Percentiles rank a stretch among this genome's conserved stretches.
These are phyloP conservation scores for Yarrowia galli DNA, from an alignment of 1,139 yeast genomes.

Conservation along the genomic window DNA sequence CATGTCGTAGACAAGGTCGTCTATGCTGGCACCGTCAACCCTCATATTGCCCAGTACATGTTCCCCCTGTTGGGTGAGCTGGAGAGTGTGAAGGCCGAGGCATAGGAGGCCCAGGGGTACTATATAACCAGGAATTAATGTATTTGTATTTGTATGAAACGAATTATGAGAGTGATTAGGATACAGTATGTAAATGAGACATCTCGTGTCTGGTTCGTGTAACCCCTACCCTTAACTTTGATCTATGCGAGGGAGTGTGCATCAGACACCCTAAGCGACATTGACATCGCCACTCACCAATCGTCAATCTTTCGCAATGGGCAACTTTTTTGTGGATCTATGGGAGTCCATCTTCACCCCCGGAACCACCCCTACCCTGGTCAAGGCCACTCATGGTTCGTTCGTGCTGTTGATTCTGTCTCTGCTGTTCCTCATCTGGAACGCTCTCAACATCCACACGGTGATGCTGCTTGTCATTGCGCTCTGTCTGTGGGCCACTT, in stretches of 20 bases:
- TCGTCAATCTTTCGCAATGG: conserved; percentile 9
- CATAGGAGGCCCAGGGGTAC: conserved; percentile 4
- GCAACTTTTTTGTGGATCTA: conserved; percentile 60
- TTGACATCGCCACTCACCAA: background rate
- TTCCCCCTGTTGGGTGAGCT: conserved; percentile 35
- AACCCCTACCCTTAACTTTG: conserved; percentile 26
- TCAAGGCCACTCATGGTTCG: conserved; percentile 78
- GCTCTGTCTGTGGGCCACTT: conserved; percentile 72
- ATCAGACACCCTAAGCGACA: background rate
- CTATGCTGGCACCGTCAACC: conserved; percentile 36
- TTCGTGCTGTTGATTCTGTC: conserved; percentile 63
- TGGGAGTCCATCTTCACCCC: conserved; percentile 96
- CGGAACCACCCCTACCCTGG: conserved; percentile 87
- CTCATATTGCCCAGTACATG: conserved; percentile 36
- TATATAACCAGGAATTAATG: conserved; percentile 21
- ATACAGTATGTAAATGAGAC: background rate
- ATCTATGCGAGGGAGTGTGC: conserved; percentile 12
- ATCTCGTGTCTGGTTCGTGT: background rate
- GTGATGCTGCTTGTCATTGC: conserved; percentile 76
- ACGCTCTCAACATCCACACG: conserved; percentile 79
- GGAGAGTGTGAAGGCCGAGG: conserved; percentile 22
- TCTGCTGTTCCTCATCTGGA: conserved; percentile 63
- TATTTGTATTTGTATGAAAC: conserved; percentile 30
- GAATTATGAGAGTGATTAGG: too few species aligned
- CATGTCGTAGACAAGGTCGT: conserved; percentile 21